Conservation (phyloP, 2,329 filamentous ascomycete species). For the Tolypocladium amazonense region DNA sequence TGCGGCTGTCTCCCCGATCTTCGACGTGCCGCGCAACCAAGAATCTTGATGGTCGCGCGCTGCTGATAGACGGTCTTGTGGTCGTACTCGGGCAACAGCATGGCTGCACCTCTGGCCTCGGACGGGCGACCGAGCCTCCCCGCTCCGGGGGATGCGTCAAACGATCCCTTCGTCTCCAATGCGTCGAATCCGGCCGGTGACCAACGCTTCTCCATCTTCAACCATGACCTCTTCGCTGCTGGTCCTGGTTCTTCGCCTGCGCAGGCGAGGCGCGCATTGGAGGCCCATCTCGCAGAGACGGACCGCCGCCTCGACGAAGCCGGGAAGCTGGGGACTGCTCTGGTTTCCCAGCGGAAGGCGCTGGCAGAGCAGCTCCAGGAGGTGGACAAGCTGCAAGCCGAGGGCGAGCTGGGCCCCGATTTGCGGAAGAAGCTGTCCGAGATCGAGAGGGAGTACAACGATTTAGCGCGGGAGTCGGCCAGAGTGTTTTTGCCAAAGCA, state of each 20-base stretch:
- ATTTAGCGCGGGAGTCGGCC: constrained; percentile 81
- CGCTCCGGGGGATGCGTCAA: constrained; percentile 21
- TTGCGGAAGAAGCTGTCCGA: constrained; percentile 73
- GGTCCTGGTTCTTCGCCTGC: constrained; percentile 69
- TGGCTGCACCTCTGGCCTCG: constrained; percentile 32
- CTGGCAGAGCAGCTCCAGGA: constrained; percentile 74
- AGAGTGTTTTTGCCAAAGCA: constrained; percentile 81
- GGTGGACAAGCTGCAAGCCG: constrained; percentile 65
- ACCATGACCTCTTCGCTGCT: constrained; percentile 67
- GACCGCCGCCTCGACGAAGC: constrained; percentile 86
- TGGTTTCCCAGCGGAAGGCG: constrained; percentile 79
- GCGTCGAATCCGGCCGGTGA: constrained; percentile 32
- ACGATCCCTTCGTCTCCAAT: constrained; percentile 49
- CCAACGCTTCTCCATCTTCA: constrained; percentile 74
- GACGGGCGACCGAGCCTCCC: constrained; percentile 29
- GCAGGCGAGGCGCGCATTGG: constrained; percentile 78
- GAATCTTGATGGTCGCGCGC: neutral
- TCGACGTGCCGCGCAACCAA: neutral
- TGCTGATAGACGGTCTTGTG: neutral
- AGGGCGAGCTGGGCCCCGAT: constrained; percentile 72
- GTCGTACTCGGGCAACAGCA: constrained; percentile 11
- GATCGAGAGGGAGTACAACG: constrained; percentile 90
- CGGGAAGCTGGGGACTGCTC: constrained; percentile 74
- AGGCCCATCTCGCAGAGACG: constrained; percentile 87
- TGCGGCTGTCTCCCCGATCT: neutral